A percentile compares a stretch with the other conserved stretches of the same genome.
phyloP scores from a whole-genome alignment of 1,284 basidiomycete species.

The Cutaneotrichosporon arboriforme region DNA sequence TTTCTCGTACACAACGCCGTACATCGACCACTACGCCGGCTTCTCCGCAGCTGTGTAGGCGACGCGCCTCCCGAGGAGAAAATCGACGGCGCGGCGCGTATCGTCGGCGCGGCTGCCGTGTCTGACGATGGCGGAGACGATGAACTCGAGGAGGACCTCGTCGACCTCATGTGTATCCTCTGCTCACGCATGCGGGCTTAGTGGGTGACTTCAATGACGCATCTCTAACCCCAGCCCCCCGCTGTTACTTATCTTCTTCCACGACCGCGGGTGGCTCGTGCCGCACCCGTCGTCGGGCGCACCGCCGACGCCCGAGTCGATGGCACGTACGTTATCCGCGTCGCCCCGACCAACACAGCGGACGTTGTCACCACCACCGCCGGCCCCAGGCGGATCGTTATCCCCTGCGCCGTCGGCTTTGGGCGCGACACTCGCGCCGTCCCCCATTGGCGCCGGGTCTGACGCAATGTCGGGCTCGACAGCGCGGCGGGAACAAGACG shows the following conservation, averaged over 20 bases:
- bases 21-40: conserved; percentile 76
- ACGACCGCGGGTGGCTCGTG: conserved; percentile 60
- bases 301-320: not conserved
- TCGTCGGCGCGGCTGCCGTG: conserved; percentile 75
- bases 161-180: conserved; percentile 81
- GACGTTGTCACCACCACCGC: conserved; percentile 4
- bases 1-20: conserved; percentile 86
- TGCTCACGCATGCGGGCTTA: conserved; percentile 85
- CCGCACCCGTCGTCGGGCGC: conserved; percentile 19
- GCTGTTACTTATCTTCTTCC: conserved; percentile 90
- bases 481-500: conserved; percentile 6
- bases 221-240: conserved; percentile 55
- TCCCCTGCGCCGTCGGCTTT: not conserved
- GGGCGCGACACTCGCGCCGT: no score
- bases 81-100: conserved; percentile 61
- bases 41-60: conserved; percentile 84
- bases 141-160: conserved; percentile 56
- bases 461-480: conserved; percentile 57
- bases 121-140: conserved; percentile 32
- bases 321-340: not conserved
- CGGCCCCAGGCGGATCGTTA: not conserved
- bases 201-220: conserved; percentile 22
- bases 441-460: not conserved
- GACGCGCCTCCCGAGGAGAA: conserved; percentile 73
- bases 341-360: conserved; percentile 31